Evolutionary conservation across 2,329 filamentous ascomycete species (phyloP), one percentile per base, ranked within the genome.

Genomic region (Penicillium sp.): DNA sequence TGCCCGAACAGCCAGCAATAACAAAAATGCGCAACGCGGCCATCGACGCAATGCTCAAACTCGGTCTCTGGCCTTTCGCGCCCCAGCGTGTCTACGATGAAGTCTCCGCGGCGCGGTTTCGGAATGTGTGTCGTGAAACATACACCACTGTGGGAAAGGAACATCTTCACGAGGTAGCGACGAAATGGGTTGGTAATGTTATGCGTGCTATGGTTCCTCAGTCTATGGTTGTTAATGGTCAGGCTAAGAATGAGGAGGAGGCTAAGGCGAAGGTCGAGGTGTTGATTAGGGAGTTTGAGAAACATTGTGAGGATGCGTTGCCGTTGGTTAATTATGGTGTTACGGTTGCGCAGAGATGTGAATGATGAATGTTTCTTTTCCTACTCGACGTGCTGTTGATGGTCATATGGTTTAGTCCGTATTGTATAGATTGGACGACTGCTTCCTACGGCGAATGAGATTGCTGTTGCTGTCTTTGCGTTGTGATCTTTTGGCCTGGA

Each of bases 291-390:
- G 49, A 58, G 40, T 56, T 59, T 44, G 50, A 57, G 42, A 35
- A n/a, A 42, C 52, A 58, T 40, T 56, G 54, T 42, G 18, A 25
- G 15, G 18, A 35, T 33, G 53, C 52, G 2, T 20, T 51, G 20
- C 54, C 58, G 13, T 39, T 59, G 39, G 53, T 59, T 33, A 60
- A 56, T 29, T 46, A 56, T 33, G 51, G 55, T 4, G 53, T 59
- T 42, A 49, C 56, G 28, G 47, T 61, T 42, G 58, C 40, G 31
- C 52, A 50, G 50, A 53, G 42, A 35, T 49, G 43, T 28, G 18
- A 49, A 32, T 51, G 35, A 51, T 15, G 23, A 23, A 23, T 40
- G 12, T 40, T 25, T 27, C 6, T 27, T 6, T 25, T n/a, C 1
- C 13, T 15, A 12, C 6, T 35, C 10, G n/a, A 12, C n/a, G 15